A percentile compares a stretch with the other conserved stretches of the same genome.
phyloP scores from a whole-genome alignment of 2,329 filamentous ascomycete species.

The Biscogniauxia marginata region DNA sequence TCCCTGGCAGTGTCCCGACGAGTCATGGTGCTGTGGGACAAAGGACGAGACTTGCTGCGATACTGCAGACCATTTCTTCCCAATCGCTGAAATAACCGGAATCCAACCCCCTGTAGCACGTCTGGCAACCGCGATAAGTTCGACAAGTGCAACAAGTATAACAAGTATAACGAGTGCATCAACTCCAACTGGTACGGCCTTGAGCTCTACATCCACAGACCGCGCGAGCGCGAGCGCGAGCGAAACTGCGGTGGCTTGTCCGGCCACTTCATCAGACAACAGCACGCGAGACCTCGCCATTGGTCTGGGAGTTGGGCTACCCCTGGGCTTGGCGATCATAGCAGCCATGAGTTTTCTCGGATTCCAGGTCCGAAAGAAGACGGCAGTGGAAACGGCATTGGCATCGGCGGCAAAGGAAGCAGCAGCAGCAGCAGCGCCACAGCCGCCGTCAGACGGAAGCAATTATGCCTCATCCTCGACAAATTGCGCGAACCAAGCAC shows the following conservation, averaged over 20 bases:
- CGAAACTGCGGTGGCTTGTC: slow-evolving; percentile 8
- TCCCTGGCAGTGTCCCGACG: background rate
- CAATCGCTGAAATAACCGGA: background rate
- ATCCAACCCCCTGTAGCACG: background rate
- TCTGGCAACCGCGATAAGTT: slow-evolving; percentile 25
- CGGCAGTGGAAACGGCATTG: background rate
- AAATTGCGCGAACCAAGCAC: background rate
- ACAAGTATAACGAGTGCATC: slow-evolving; percentile 20
- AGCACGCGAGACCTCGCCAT: background rate
- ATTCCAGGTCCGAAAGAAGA: background rate
- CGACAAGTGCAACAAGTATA: background rate
- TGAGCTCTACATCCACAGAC: background rate
- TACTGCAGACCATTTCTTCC: background rate
- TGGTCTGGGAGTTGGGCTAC: background rate
- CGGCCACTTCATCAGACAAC: background rate
- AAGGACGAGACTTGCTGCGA: background rate
- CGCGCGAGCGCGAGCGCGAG: background rate
- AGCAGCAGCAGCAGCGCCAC: background rate
- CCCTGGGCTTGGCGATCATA: background rate
- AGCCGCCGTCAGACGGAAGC: background rate
- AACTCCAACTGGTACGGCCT: background rate
- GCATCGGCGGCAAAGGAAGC: background rate
- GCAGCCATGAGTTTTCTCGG: background rate
- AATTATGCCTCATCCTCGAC: background rate
- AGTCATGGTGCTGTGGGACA: background rate